Percentiles rank a stretch among this genome's conserved stretches.
phyloP scores from a whole-genome alignment of 1,139 yeast genomes.

The Citeromyces hawaiiensis region DNA sequence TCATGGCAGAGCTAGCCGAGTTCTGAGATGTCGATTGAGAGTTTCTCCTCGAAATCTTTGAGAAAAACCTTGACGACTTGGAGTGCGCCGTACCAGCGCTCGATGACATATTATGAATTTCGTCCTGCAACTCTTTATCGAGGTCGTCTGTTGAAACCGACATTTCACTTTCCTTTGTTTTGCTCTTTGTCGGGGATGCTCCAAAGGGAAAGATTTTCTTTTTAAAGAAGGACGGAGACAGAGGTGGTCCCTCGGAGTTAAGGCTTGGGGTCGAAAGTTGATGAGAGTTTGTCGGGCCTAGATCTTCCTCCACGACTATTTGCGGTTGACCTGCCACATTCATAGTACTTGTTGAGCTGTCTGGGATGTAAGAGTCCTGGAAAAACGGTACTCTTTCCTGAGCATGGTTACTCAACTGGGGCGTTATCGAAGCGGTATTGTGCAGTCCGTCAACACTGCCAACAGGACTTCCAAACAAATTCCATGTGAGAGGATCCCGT shows the following conservation, averaged over 20 bases:
- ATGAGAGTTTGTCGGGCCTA: not conserved
- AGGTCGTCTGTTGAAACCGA: slow-evolving; percentile 4
- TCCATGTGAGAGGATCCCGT: not conserved
- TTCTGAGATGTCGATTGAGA: slow-evolving; percentile 1
- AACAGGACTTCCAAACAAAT: not conserved
- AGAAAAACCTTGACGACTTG: slow-evolving; percentile 4
- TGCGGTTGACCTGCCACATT: too few species aligned
- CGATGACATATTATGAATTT: not conserved
- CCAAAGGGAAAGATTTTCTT: slow-evolving; percentile 16
- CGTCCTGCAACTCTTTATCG: not conserved
- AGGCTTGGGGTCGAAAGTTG: not conserved
- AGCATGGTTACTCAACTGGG: not conserved
- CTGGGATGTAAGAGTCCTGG: not conserved
- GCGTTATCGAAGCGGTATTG: not conserved
- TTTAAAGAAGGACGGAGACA: slow-evolving; percentile 16
- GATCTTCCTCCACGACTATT: not conserved
- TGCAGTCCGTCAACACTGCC: not conserved
- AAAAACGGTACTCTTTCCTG: not conserved
- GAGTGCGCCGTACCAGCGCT: slow-evolving; percentile 1
- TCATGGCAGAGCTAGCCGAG: not conserved
- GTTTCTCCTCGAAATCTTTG: slow-evolving; percentile 4
- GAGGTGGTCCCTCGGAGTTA: slow-evolving; percentile 3
- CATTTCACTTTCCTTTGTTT: slow-evolving; percentile 10
- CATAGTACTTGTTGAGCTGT: too few species aligned
- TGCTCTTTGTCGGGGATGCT: slow-evolving; percentile 14